These are phyloP conservation scores for Solidago caesia DNA, from an alignment of 129 eudicot species.

Conservation along the genomic window DNA sequence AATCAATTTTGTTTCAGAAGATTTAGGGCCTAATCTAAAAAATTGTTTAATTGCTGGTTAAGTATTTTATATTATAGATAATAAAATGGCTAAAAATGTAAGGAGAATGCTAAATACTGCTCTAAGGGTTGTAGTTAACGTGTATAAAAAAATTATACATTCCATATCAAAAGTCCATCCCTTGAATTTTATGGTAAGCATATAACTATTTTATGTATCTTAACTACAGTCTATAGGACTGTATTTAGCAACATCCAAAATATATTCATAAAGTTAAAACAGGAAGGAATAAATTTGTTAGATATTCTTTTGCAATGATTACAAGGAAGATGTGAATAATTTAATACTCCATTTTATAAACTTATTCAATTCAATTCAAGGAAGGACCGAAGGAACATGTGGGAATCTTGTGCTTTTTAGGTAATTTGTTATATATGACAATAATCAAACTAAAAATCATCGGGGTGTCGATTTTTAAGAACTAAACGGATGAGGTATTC, in stretches of 20 bases:
- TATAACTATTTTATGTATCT: no score
- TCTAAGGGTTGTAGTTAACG: no score
- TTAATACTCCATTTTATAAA: not conserved
- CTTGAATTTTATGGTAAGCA: no score
- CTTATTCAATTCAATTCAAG: slow-evolving; percentile 11
- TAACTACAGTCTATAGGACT: no score
- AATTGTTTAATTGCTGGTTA: not conserved
- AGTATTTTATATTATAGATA: not conserved
- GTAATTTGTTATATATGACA: not conserved
- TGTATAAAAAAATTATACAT: no score
- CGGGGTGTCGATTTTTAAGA: no score
- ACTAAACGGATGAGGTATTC: no score
- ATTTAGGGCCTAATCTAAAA: not conserved
- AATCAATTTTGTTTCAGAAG: not conserved
- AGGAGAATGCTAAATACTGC: no score
- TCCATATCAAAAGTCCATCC: no score
- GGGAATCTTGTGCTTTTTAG: slow-evolving; percentile 23
- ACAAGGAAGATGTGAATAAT: slow-evolving; percentile 3
- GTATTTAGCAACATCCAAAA: no score
- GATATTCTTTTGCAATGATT: slow-evolving; percentile 21
- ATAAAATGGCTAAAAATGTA: not conserved
- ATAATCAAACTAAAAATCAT: not conserved
- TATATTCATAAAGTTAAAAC: not conserved
- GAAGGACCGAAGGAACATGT: slow-evolving; percentile 25
- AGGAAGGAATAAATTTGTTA: slow-evolving; percentile 1